These are phyloP conservation scores for Hyphopichia pseudoburtonii DNA, from an alignment of 1,139 yeast species.

Conservation along the genomic window DNA sequence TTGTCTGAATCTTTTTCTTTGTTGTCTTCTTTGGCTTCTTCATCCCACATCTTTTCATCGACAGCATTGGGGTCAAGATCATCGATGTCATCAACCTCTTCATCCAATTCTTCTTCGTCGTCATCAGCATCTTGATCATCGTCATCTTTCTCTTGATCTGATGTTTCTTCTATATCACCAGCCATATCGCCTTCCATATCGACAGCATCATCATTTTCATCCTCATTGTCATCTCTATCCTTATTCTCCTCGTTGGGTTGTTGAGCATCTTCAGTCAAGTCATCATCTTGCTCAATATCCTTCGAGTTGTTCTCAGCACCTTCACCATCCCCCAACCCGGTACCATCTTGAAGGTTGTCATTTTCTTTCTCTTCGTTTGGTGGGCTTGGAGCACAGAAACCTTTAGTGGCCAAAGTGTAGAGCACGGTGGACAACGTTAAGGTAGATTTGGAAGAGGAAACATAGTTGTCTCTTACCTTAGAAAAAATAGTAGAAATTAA, in stretches of 20 bases:
- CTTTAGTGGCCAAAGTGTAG: conserved; percentile 68
- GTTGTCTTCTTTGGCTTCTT: conserved; percentile 72
- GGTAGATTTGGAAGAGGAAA: conserved; percentile 58
- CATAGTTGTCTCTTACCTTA: conserved; percentile 47
- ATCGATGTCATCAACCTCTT: conserved; percentile 86
- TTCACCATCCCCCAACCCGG: conserved; percentile 97
- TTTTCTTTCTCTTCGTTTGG: conserved; percentile 66
- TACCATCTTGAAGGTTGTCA: conserved; percentile 75
- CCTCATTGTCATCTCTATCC: conserved; percentile 54
- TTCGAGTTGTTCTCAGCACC: conserved; percentile 77
- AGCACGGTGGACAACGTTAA: conserved; percentile 59
- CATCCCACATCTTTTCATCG: conserved; percentile 99
- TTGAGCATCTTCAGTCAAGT: conserved; percentile 85
- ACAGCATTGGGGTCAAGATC: conserved; percentile 92
- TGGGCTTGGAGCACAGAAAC: conserved; percentile 91
- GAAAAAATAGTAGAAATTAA: conserved; percentile 41
- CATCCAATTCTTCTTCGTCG: conserved; percentile 71
- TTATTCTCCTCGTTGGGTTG: conserved; percentile 76
- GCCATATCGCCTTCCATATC: conserved; percentile 98
- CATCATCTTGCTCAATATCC: conserved; percentile 92
- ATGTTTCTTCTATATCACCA: conserved; percentile 79
- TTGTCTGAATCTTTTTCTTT: conserved; percentile 74
- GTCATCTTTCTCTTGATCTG: conserved; percentile 66
- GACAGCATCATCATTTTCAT: conserved; percentile 77
- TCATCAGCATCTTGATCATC: conserved; percentile 50